Conservation (phyloP, 257 asterid species). For the Knoxia roxburghii region DNA sequence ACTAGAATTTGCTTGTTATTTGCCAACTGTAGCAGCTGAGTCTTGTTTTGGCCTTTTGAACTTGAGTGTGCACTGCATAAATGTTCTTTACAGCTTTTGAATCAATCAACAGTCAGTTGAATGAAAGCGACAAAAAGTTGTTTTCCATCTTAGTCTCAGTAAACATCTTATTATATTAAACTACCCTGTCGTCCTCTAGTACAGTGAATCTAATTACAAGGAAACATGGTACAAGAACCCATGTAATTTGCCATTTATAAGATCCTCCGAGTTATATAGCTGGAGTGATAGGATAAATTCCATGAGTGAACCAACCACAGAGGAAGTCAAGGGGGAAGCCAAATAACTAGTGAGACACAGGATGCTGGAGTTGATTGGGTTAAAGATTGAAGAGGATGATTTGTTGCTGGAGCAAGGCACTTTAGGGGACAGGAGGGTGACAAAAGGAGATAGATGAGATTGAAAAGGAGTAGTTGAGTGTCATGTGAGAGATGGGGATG, state of each 20-base stretch:
- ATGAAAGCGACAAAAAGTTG: neutral
- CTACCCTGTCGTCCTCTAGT: neutral
- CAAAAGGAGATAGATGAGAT: neutral
- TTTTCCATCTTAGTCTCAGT: neutral
- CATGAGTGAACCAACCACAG: neutral
- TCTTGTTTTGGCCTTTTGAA: neutral
- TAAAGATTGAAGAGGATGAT: neutral
- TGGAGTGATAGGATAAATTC: neutral
- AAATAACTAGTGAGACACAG: neutral
- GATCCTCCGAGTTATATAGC: neutral
- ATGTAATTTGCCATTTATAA: neutral
- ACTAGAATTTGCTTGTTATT: neutral
- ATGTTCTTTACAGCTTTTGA: neutral
- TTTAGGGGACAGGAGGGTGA: neutral
- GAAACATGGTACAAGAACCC: neutral
- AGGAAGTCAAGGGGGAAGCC: neutral
- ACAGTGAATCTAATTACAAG: neutral
- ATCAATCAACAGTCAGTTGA: neutral
- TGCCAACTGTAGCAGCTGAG: neutral
- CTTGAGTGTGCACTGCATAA: neutral
- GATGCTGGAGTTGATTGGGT: neutral
- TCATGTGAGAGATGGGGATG: neutral
- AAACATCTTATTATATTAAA: neutral
- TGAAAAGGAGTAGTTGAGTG: neutral
- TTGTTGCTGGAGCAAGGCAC: neutral